A percentile compares a stretch with the other conserved stretches of the same genome.
phyloP scores from a whole-genome alignment of 306 rosid species.

The Casuarina equisetifolia region DNA sequence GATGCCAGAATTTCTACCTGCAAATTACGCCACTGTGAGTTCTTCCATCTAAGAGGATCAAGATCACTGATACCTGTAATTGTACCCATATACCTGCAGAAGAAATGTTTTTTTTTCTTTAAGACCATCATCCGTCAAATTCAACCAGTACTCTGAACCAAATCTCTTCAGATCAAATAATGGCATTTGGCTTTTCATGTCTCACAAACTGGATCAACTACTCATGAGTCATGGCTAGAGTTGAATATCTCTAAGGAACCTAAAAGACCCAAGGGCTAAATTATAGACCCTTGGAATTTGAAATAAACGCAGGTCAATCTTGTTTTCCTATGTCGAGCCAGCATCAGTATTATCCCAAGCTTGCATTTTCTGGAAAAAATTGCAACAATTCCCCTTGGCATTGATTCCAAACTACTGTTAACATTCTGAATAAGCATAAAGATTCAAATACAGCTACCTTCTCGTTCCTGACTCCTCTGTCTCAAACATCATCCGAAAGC shows the following conservation, averaged over 20 bases:
- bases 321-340: constrained; percentile 12
- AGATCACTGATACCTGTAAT: constrained; percentile 89
- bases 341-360: neutral
- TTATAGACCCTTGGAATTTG: constrained; percentile 17
- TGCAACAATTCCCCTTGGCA: neutral
- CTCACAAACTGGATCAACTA: neutral
- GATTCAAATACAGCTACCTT: constrained; percentile 57
- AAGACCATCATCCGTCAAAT: constrained; percentile 8
- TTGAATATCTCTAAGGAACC: constrained; percentile 10
- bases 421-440: constrained; percentile 4
- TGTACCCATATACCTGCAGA: constrained; percentile 94
- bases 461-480: constrained; percentile 98
- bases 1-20: constrained; percentile 53
- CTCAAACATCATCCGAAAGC: constrained; percentile 96
- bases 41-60: constrained; percentile 94
- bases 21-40: constrained; percentile 95
- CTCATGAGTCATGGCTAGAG: neutral
- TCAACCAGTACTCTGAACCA: constrained; percentile 5
- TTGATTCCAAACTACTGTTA: neutral
- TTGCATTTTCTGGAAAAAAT: neutral
- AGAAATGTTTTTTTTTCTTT: constrained; percentile 14
- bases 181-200: neutral
- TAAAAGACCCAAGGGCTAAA: constrained; percentile 10
- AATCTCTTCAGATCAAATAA: constrained; percentile 3
- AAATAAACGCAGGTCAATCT: constrained; percentile 8